Percentiles rank a stretch among this genome's conserved stretches.
Evolutionary conservation across 345 rosid genomes (phyloP).

Genomic region (Stellera chamaejasme): DNA sequence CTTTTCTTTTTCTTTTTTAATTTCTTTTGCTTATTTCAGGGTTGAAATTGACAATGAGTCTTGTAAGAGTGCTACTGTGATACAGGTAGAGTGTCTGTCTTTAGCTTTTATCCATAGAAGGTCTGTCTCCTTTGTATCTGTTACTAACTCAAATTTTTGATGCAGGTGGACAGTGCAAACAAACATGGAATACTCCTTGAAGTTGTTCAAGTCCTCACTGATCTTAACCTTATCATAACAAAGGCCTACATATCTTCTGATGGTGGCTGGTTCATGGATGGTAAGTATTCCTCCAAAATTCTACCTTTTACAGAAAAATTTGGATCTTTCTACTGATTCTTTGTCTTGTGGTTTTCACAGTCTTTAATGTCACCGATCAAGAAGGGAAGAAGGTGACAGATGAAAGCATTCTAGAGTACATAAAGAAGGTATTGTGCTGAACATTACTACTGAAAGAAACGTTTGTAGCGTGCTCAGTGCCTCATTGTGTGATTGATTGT

Average conservation of each 20-base stretch:
- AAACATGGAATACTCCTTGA: conserved; percentile 89
- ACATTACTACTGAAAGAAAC: neutral
- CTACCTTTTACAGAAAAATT: neutral
- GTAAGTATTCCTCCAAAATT: conserved; percentile 20
- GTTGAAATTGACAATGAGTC: conserved; percentile 93
- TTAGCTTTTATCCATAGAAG: conserved; percentile 4
- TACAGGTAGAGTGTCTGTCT: conserved; percentile 37
- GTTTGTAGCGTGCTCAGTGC: neutral
- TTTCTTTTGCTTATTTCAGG: conserved; percentile 29
- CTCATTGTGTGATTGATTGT: conserved; percentile 11
- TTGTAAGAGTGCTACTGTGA: conserved; percentile 83
- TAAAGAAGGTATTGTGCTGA: conserved; percentile 45
- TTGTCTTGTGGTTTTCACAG: conserved; percentile 24
- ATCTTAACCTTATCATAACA: conserved; percentile 69
- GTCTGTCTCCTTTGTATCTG: conserved; percentile 7
- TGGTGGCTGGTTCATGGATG: conserved; percentile 99
- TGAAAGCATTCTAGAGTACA: conserved; percentile 66
- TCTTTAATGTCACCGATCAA: conserved; percentile 82
- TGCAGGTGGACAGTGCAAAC: conserved; percentile 92
- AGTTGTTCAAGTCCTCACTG: conserved; percentile 91
- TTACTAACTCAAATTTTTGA: conserved; percentile 12
- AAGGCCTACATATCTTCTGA: conserved; percentile 97
- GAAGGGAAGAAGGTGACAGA: conserved; percentile 79
- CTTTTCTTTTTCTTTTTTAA: conserved; percentile 1
- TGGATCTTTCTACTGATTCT: neutral